Conservation (phyloP, 2,329 filamentous ascomycete species). For the Remersonia thermophila region DNA sequence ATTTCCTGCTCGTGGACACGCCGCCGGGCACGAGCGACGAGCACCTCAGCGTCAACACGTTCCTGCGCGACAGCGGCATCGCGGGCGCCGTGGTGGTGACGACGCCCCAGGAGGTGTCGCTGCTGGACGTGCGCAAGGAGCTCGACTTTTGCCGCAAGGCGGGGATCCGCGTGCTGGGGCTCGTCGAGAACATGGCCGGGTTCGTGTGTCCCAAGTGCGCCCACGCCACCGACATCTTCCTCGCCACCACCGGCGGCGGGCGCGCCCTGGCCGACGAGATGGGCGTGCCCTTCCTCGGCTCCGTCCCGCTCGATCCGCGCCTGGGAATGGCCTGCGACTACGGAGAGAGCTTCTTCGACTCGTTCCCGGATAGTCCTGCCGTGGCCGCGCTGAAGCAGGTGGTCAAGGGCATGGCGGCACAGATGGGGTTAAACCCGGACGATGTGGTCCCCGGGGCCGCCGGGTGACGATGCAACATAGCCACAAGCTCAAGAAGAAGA, state of each 20-base stretch:
- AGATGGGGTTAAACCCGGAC: slow-evolving; percentile 51
- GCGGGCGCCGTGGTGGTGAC: slow-evolving; percentile 89
- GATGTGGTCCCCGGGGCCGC: slow-evolving; percentile 33
- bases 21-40: slow-evolving; percentile 93
- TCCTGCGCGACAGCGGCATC: slow-evolving; percentile 81
- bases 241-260: slow-evolving; percentile 81
- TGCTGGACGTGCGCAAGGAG: slow-evolving; percentile 91
- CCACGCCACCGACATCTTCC: slow-evolving; percentile 74
- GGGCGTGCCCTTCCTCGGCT: slow-evolving; percentile 75
- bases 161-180: slow-evolving; percentile 71
- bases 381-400: slow-evolving; percentile 71
- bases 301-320: slow-evolving; percentile 81
- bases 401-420: slow-evolving; percentile 56
- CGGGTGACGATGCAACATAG: too few species aligned
- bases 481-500: too few species aligned
- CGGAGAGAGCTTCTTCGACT: slow-evolving; percentile 93
- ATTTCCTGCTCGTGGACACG: slow-evolving; percentile 88
- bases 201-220: slow-evolving; percentile 93
- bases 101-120: slow-evolving; percentile 84
- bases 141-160: slow-evolving; percentile 97
- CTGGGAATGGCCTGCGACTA: slow-evolving; percentile 96
- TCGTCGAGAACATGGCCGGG: slow-evolving; percentile 96
- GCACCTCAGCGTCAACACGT: slow-evolving; percentile 85
- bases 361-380: slow-evolving; percentile 84
- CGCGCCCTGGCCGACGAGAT: slow-evolving; percentile 71